Conservation (phyloP, 2,329 filamentous ascomycete genomes). For the Xylariales sp. region DNA sequence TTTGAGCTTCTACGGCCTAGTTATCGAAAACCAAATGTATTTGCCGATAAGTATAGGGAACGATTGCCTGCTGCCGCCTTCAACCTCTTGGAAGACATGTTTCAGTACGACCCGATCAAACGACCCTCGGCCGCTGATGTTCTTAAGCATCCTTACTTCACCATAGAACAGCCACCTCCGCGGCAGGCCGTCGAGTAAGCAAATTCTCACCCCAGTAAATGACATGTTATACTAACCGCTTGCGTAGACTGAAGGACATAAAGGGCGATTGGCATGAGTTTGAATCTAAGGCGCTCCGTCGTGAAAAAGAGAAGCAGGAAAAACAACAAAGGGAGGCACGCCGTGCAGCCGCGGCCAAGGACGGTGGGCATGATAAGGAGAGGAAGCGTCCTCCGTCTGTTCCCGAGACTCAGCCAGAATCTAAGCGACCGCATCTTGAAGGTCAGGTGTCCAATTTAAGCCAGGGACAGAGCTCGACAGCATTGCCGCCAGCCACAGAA, state of each 20-base stretch:
- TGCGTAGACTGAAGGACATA: slow-evolving; percentile 75
- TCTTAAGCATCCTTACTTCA: slow-evolving; percentile 89
- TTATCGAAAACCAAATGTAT: slow-evolving; percentile 77
- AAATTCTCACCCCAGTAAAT: neutral
- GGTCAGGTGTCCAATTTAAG: slow-evolving; percentile 34
- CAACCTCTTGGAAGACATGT: slow-evolving; percentile 84
- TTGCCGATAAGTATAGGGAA: slow-evolving; percentile 85
- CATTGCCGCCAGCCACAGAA: slow-evolving; percentile 20
- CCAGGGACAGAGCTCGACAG: slow-evolving; percentile 32
- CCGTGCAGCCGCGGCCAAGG: slow-evolving; percentile 56
- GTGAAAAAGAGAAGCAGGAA: slow-evolving; percentile 85
- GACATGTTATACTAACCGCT: slow-evolving; percentile 48
- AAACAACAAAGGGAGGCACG: slow-evolving; percentile 67
- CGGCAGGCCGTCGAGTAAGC: slow-evolving; percentile 85
- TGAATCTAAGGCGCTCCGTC: slow-evolving; percentile 92
- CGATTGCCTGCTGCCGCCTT: slow-evolving; percentile 83
- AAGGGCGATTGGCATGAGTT: slow-evolving; percentile 99
- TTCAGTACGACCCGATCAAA: slow-evolving; percentile 86
- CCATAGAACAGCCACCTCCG: slow-evolving; percentile 79
- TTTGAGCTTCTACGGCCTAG: slow-evolving; percentile 89
- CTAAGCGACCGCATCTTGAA: slow-evolving; percentile 48
- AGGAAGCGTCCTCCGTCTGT: slow-evolving; percentile 45
- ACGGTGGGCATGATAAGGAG: slow-evolving; percentile 50
- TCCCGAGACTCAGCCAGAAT: slow-evolving; percentile 43
- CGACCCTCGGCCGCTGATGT: slow-evolving; percentile 87